phyloP scores from a whole-genome alignment of 2,329 filamentous ascomycete species.

The Phaeosphaeria sp. region DNA sequence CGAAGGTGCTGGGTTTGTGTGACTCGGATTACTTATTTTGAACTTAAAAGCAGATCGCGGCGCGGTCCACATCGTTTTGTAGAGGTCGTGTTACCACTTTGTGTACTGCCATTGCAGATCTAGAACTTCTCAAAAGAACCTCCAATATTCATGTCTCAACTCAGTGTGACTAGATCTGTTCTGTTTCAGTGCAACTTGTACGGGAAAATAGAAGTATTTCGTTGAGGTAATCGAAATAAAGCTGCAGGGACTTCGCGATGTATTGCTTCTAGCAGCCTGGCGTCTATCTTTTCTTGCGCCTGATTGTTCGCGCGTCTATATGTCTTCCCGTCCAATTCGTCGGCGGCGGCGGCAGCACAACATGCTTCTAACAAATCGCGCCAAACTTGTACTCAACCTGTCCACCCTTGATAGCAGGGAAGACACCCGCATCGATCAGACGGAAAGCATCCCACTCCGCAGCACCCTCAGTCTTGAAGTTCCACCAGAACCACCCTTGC shows the following conservation, averaged over 20 bases:
- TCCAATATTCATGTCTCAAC: neutral
- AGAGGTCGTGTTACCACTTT: neutral
- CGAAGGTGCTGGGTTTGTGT: neutral
- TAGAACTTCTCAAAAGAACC: neutral
- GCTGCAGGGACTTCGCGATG: neutral
- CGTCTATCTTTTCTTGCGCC: neutral
- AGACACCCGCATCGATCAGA: slow-evolving; percentile 58
- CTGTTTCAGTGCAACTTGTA: neutral
- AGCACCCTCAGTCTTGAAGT: slow-evolving; percentile 63
- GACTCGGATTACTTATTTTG: neutral
- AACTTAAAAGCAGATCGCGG: neutral
- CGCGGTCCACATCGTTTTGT: neutral
- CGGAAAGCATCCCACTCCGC: slow-evolving; percentile 62
- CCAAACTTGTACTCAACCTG: slow-evolving; percentile 30
- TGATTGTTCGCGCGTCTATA: slow-evolving; percentile 1
- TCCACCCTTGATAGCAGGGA: slow-evolving; percentile 47
- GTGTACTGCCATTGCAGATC: neutral
- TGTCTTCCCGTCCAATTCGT: neutral
- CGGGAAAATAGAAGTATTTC: neutral
- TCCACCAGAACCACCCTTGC: slow-evolving; percentile 65
- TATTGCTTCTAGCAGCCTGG: neutral
- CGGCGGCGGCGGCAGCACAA: neutral
- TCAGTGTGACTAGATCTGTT: neutral
- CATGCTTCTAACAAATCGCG: slow-evolving; percentile 21
- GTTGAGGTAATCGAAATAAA: neutral